A percentile compares a stretch with the other conserved stretches of the same genome.
These are phyloP conservation scores for Phytophthora megakarya DNA, from an alignment of 352 stramenopile species.

Conservation along the genomic window DNA sequence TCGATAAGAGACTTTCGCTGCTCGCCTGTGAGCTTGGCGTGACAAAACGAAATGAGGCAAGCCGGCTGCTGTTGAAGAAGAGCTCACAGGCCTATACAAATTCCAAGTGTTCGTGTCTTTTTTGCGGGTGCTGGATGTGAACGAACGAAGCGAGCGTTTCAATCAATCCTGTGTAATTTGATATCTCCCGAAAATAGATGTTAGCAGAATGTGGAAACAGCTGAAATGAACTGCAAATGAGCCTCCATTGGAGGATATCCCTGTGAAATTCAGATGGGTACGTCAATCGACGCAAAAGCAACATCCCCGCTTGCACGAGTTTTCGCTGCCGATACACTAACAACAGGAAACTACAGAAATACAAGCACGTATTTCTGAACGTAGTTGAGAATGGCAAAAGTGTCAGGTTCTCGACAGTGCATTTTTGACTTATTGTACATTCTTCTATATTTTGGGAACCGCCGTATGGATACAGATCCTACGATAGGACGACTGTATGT, in stretches of 20 bases:
- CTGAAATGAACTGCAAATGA: too few relatives aligned
- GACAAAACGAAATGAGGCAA: conserved; percentile 16
- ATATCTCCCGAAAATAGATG: not conserved
- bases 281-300: not conserved
- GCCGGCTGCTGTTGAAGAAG: conserved; percentile 26
- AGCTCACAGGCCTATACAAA: conserved; percentile 7
- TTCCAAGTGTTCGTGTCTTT: conserved; percentile 17
- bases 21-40: not conserved
- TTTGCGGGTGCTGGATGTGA: not conserved
- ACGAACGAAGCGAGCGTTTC: too few relatives aligned
- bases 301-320: not conserved
- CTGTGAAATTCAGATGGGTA: not conserved
- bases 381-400: too few relatives aligned
- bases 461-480: conserved; percentile 3
- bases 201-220: too few relatives aligned
- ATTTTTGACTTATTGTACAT: too few relatives aligned
- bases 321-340: not conserved
- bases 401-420: too few relatives aligned
- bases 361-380: too few relatives aligned
- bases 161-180: too few relatives aligned
- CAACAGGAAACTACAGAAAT: not conserved
- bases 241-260: not conserved
- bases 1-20: conserved; percentile 13
- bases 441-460: conserved; percentile 1
- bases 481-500: not conserved